Evolutionary conservation across 2,329 filamentous ascomycete species (phyloP).

Genomic region (Ophiocordyceps unilateralis): DNA sequence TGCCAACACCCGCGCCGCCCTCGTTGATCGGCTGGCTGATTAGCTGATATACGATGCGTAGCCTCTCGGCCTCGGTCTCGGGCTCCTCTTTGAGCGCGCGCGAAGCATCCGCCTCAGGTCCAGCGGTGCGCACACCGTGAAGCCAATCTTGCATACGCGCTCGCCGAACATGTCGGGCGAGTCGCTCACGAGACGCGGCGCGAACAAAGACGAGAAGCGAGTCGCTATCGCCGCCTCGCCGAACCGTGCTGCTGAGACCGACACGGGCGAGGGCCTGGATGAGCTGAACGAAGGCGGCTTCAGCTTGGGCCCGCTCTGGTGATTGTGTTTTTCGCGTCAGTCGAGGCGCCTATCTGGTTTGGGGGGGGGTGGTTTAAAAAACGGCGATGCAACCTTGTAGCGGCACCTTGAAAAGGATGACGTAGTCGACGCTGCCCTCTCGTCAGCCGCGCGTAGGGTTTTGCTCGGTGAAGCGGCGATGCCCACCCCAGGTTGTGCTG

Average conservation of each 20-base stretch:
- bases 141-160: constrained; percentile 88
- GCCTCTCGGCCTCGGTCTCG: constrained; percentile 71
- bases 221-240: constrained; percentile 49
- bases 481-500: constrained; percentile 24
- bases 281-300: constrained; percentile 61
- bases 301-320: constrained; percentile 51
- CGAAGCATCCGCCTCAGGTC: constrained; percentile 57
- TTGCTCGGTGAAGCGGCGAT: background rate
- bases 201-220: constrained; percentile 73
- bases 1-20: constrained; percentile 62
- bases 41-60: constrained; percentile 75
- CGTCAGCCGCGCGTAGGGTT: constrained; percentile 3
- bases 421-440: constrained; percentile 61
- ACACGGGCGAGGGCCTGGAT: constrained; percentile 58
- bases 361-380: constrained; percentile 9
- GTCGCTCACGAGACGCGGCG: constrained; percentile 55
- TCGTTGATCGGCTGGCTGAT: constrained; percentile 57
- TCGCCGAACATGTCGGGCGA: constrained; percentile 69
- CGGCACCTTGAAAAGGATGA: constrained; percentile 62
- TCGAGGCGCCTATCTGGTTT: no score
- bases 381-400: constrained; percentile 32
- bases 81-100: constrained; percentile 55
- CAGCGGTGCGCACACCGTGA: constrained; percentile 63
- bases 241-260: constrained; percentile 77
- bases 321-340: background rate